Base-by-base conservation (phyloP, 1,284 basidiomycete genomes). In the Fistulinella cinereoalba region DNA sequence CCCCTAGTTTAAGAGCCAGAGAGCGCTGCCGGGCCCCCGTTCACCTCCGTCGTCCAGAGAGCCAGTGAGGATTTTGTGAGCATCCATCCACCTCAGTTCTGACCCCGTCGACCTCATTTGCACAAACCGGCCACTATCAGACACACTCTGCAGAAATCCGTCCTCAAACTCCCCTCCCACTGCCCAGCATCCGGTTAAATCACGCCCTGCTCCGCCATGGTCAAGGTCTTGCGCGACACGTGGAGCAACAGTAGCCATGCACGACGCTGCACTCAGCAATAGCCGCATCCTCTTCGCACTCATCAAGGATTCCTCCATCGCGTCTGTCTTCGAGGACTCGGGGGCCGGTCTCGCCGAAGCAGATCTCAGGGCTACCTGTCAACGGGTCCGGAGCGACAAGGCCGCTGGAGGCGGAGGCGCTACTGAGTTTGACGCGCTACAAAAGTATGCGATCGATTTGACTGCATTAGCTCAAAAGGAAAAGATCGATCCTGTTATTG, bases 401-500 rank as follows among this genome's bases (percentile, higher is more conserved):
- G 77, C 89, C 31, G 82, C 95, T 21, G 90, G 94, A 58, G 86
- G 79, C 53, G 86, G 80, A 65, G 83, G 77, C 19, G 90, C 92
- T 0, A 90, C 92, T 59, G 82, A 91, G n/a, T 92, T 92, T 56
- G 88, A 92, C 52, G 90, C 90, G 3, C 69, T 93, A 21, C 80
- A 83, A 50, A 91, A 90, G 61, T 90, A 90, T 61, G 88, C 88
- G 1, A 73, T 92, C 22, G 93, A 97, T 66, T 71, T 97, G 43
- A 97, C 94, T 1, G 76, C 87, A 11, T 74, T 95, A 10, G 94
- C 94, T 23, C 83, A 84, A 62, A 87, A 93, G 63, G 93, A 93
- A 24, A 94, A 95, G 67, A 83, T 97, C 29, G 94, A 97, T 64
- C 94, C 93, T 2, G 89, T 94, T 40, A 92, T 97, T 51, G 93